These are phyloP conservation scores for Protomyces inouyei DNA, from an alignment of 1,139 yeast species.

Conservation along the genomic window DNA sequence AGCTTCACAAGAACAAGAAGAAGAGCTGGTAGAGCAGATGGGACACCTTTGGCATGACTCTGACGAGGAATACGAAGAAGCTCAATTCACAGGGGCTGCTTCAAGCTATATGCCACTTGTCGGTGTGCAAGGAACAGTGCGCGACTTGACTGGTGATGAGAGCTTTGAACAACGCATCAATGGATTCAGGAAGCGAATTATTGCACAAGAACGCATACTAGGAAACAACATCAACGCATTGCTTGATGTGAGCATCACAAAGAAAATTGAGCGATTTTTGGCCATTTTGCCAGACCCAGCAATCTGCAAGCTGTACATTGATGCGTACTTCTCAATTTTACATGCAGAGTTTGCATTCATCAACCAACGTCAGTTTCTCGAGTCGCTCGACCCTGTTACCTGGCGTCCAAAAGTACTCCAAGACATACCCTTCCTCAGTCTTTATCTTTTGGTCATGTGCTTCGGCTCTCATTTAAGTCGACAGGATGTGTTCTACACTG, in stretches of 20 bases:
- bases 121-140: neutral
- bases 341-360: constrained; percentile 1
- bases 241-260: neutral
- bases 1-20: neutral
- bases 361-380: constrained; percentile 4
- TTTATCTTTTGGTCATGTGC: constrained; percentile 39
- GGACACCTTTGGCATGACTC: constrained; percentile 1
- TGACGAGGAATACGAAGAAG: neutral
- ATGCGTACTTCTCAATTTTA: constrained; percentile 1
- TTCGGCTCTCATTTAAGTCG: constrained; percentile 34
- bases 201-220: neutral
- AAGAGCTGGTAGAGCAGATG: constrained; percentile 14
- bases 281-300: neutral
- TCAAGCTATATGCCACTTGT: neutral
- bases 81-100: neutral
- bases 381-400: neutral
- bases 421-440: neutral
- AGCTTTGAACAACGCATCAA: neutral
- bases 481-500: neutral
- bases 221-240: neutral
- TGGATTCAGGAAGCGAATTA: neutral
- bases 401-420: neutral
- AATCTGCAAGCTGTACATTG: neutral
- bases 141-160: constrained; percentile 4
- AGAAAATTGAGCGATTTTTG: neutral